Percentiles rank a stretch among this genome's conserved stretches.
These are phyloP conservation scores for Malassezia globosa DNA, from an alignment of 1,284 basidiomycete genomes.

Conservation along the genomic window DNA sequence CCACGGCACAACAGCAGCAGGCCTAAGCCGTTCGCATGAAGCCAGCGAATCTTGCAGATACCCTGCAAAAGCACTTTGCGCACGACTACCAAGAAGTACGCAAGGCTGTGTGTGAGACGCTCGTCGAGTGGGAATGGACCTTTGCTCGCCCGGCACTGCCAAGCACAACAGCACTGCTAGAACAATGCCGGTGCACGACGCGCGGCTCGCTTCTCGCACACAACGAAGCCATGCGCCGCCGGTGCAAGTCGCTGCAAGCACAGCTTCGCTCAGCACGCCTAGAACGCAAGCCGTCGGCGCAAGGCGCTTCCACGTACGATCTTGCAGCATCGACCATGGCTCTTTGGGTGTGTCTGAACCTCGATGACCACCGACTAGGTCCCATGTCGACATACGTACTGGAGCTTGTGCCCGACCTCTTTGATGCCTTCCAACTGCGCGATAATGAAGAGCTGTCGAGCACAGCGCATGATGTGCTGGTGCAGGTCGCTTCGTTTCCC, in stretches of 20 bases:
- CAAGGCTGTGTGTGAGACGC: constrained; percentile 46
- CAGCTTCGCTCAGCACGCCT: constrained; percentile 39
- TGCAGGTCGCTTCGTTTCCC: constrained; percentile 33
- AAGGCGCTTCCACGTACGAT: constrained; percentile 46
- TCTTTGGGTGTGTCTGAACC: constrained; percentile 38
- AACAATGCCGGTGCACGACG: constrained; percentile 55
- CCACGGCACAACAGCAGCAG: constrained; percentile 53
- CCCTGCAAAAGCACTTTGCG: constrained; percentile 39
- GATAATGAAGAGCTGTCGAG: constrained; percentile 40
- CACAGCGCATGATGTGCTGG: constrained; percentile 31
- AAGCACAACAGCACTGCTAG: constrained; percentile 58
- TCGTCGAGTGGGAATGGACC: constrained; percentile 47
- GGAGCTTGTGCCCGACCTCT: constrained; percentile 39
- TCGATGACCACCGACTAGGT: constrained; percentile 41
- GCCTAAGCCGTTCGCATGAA: too few species aligned
- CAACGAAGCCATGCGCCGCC: constrained; percentile 20
- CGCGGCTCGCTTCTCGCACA: constrained; percentile 53
- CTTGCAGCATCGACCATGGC: constrained; percentile 33
- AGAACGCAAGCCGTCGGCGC: constrained; percentile 46
- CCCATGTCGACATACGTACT: constrained; percentile 33
- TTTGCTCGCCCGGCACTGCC: constrained; percentile 60
- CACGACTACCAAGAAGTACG: constrained; percentile 48
- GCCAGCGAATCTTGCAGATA: constrained; percentile 28
- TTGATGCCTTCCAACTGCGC: constrained; percentile 41
- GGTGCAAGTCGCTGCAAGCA: constrained; percentile 52